These are phyloP conservation scores for Cyclotella cryptica DNA, from an alignment of 108 stramenopile species.

Conservation along the genomic window DNA sequence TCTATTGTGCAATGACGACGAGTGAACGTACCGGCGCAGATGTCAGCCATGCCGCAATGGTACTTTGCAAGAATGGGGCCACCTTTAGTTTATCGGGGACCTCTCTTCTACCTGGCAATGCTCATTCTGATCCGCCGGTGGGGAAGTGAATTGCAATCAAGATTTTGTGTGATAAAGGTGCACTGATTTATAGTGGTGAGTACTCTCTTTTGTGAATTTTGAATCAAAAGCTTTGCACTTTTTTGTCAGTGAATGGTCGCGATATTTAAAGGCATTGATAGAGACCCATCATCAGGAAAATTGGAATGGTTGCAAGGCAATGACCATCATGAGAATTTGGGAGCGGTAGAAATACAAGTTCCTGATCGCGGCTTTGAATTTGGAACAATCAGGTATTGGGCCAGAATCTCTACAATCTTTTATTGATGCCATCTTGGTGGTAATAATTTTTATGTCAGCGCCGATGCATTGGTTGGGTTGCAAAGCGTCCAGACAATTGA, in stretches of 20 bases:
- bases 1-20: conserved; percentile 64
- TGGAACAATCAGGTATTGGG: conserved; percentile 61
- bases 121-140: conserved; percentile 66
- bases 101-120: conserved; percentile 68
- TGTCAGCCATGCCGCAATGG: conserved; percentile 68
- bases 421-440: conserved; percentile 57
- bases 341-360: conserved; percentile 47
- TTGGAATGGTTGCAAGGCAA: conserved; percentile 56
- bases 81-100: conserved; percentile 68
- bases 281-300: conserved; percentile 58
- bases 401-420: conserved; percentile 70
- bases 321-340: conserved; percentile 32
- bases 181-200: conserved; percentile 41
- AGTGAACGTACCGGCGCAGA: conserved; percentile 67
- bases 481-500: conserved; percentile 65
- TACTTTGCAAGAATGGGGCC: conserved; percentile 58
- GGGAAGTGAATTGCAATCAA: conserved; percentile 63
- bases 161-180: conserved; percentile 67
- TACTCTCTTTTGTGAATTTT: background rate
- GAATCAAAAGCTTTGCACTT: background rate
- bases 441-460: conserved; percentile 53
- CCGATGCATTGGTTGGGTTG: conserved; percentile 60
- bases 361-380: conserved; percentile 64
- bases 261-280: conserved; percentile 53
- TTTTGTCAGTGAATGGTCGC: background rate